These are phyloP conservation scores for Ustilago esculenta DNA, from an alignment of 1,284 basidiomycete genomes.

Conservation along the genomic window DNA sequence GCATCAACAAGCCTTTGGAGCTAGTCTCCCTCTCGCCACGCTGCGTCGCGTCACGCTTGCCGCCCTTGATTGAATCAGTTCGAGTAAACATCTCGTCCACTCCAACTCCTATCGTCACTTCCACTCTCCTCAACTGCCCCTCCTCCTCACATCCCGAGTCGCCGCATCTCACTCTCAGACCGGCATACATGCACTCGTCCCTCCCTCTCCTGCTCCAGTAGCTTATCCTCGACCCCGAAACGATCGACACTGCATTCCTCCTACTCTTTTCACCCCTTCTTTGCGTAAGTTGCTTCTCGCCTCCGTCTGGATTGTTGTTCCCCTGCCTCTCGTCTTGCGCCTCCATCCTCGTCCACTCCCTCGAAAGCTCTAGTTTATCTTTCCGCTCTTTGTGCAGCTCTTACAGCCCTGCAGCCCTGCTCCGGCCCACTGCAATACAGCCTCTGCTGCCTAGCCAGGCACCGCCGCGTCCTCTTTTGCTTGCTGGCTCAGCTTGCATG, in stretches of 20 bases:
- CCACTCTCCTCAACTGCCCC: no score
- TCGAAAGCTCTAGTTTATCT: not conserved
- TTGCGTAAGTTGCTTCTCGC: constrained; percentile 24
- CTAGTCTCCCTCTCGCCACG: not conserved
- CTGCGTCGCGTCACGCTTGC: constrained; percentile 28
- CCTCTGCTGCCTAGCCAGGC: not conserved
- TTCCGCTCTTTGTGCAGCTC: not conserved
- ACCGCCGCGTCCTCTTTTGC: not conserved
- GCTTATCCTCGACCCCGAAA: constrained; percentile 17
- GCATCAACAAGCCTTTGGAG: no score
- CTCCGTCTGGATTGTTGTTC: not conserved
- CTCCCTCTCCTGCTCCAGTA: constrained; percentile 16
- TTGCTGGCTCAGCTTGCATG: constrained; percentile 1
- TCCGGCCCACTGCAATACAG: not conserved
- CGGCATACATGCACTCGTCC: constrained; percentile 19
- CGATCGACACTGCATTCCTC: constrained; percentile 42
- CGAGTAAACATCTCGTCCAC: constrained; percentile 28
- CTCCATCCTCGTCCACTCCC: not conserved
- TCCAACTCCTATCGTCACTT: constrained; percentile 4
- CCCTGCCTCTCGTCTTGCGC: not conserved
- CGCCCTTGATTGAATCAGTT: not conserved
- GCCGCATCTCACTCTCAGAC: constrained; percentile 8
- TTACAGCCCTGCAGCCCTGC: constrained; percentile 10
- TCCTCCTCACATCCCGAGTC: constrained; percentile 1
- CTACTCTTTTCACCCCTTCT: constrained; percentile 7